A percentile compares a stretch with the other conserved stretches of the same genome.
phyloP scores from a whole-genome alignment of 345 rosid genomes.

The Abelmoschus esculentus region DNA sequence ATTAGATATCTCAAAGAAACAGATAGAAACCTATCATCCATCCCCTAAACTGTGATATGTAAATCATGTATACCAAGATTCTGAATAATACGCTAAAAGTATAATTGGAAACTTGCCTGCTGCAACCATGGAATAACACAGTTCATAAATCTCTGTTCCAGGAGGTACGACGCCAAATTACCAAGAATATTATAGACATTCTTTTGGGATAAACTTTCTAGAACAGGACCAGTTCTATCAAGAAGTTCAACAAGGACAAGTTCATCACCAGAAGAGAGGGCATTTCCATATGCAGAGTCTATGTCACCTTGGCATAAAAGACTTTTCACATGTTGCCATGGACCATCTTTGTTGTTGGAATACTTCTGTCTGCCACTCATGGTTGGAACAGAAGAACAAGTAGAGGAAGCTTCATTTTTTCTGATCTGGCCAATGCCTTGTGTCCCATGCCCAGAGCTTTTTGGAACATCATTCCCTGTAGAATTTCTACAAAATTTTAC shows the following conservation, averaged over 20 bases:
- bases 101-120: slow-evolving; percentile 46
- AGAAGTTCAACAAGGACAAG: slow-evolving; percentile 68
- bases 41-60: background rate
- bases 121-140: slow-evolving; percentile 82
- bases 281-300: slow-evolving; percentile 77
- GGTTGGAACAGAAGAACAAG: slow-evolving; percentile 27
- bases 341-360: slow-evolving; percentile 28
- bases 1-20: background rate
- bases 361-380: slow-evolving; percentile 29
- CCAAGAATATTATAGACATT: slow-evolving; percentile 57
- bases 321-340: slow-evolving; percentile 50
- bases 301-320: slow-evolving; percentile 57
- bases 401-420: slow-evolving; percentile 30
- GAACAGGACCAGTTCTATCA: slow-evolving; percentile 78
- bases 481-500: slow-evolving; percentile 30
- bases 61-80: slow-evolving; percentile 1
- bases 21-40: background rate
- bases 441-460: slow-evolving; percentile 33
- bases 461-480: slow-evolving; percentile 35
- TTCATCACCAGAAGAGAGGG: slow-evolving; percentile 61
- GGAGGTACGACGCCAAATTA: slow-evolving; percentile 50
- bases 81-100: slow-evolving; percentile 5
- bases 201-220: slow-evolving; percentile 58
- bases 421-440: slow-evolving; percentile 27
- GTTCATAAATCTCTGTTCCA: slow-evolving; percentile 56